Percentiles rank a stretch among this genome's conserved stretches.
Evolutionary conservation across 164 flowering plant species (phyloP).

Genomic region (Magnolia sinica): DNA sequence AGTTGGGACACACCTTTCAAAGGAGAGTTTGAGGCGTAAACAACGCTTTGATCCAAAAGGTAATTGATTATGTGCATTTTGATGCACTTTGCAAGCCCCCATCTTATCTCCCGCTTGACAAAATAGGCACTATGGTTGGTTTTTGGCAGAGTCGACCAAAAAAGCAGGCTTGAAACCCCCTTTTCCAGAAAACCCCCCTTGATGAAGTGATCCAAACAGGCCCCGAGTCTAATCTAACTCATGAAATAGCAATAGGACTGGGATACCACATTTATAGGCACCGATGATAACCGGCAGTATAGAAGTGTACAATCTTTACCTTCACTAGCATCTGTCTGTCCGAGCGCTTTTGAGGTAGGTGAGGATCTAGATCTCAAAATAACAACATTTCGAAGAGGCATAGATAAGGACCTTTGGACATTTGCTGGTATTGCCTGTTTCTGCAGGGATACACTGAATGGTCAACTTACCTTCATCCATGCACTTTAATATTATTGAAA

Average conservation of each 20-base stretch:
- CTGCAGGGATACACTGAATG: slow-evolving; percentile 38
- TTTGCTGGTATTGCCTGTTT: slow-evolving; percentile 27
- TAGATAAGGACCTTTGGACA: slow-evolving; percentile 75
- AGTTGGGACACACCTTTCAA: no score
- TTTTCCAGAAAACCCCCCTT: no score
- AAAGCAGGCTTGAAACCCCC: no score
- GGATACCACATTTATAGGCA: neutral
- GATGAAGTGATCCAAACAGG: no score
- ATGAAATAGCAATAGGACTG: neutral
- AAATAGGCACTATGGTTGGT: no score
- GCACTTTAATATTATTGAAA: neutral
- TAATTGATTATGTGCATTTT: no score
- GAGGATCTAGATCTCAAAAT: slow-evolving; percentile 74
- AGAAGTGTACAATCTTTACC: slow-evolving; percentile 38
- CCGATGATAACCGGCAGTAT: neutral
- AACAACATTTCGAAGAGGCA: slow-evolving; percentile 61
- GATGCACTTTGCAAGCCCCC: no score
- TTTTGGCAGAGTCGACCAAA: no score
- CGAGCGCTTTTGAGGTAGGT: slow-evolving; percentile 31
- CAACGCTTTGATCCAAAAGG: no score
- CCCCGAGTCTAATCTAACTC: neutral
- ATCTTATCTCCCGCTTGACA: no score
- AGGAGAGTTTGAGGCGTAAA: no score
- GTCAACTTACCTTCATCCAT: neutral
- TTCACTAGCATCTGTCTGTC: slow-evolving; percentile 28